phyloP scores from a whole-genome alignment of 768 basidiomycete species.

The Auriscalpium vulgare region DNA sequence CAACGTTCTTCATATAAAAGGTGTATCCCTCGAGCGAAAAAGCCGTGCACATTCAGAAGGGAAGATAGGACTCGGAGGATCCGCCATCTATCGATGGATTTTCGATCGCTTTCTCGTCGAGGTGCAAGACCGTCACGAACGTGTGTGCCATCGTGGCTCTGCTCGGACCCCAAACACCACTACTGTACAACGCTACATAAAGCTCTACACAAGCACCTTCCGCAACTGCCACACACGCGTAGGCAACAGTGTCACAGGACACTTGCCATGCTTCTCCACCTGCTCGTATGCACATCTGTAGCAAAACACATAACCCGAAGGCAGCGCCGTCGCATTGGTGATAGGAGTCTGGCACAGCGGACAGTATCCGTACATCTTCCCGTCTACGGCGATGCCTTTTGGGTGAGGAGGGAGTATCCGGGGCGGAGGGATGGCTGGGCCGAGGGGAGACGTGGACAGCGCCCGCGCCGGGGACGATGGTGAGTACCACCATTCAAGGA shows the following conservation, averaged over 20 bases:
- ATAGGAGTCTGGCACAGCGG: constrained; percentile 68
- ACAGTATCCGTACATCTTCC: constrained; percentile 68
- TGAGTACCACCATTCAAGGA: constrained; percentile 99
- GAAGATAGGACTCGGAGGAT: background rate
- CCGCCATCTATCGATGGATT: constrained; percentile 10
- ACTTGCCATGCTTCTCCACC: constrained; percentile 67
- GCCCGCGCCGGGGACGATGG: constrained; percentile 80
- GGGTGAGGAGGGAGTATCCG: constrained; percentile 69
- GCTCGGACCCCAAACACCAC: background rate
- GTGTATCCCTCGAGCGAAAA: too few species aligned
- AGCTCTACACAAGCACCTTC: constrained; percentile 64
- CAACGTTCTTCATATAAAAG: too few species aligned
- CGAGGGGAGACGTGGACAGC: constrained; percentile 52
- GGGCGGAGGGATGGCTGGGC: constrained; percentile 71
- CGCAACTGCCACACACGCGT: constrained; percentile 75
- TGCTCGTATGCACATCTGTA: constrained; percentile 86
- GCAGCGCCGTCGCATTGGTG: constrained; percentile 82
- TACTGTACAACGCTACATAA: background rate
- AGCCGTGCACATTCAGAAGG: background rate
- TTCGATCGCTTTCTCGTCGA: background rate
- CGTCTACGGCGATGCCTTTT: constrained; percentile 57
- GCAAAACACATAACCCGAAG: constrained; percentile 93
- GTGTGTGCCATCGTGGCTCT: background rate
- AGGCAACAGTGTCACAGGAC: constrained; percentile 81
- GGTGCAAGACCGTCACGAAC: constrained; percentile 6